Base-by-base conservation (phyloP, 148 eudicot species). In the Nepenthes gracilis region DNA sequence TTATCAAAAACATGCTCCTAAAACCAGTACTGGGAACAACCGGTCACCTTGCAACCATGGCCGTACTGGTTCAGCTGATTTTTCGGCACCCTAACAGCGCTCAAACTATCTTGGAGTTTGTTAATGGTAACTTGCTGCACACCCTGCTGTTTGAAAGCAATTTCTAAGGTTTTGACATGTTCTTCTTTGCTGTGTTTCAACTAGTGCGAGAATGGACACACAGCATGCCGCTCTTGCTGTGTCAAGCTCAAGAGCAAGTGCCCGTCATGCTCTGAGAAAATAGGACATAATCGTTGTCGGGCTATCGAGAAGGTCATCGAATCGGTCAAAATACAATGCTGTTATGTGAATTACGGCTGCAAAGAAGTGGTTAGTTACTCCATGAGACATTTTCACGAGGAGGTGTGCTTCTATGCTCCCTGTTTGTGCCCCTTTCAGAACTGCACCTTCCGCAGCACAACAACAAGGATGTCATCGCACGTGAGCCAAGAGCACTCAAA, bases 341-440 rank as follows among this genome's bases (percentile, higher is more conserved):
- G 57, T 51, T 72, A 73, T 58, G 52, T 36, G 5, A 62, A 57
- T 23, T 73, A 65, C 37, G 83, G 83, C 2, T 83, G 78, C 66
- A 36, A 47, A 13, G 76, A 65, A 57, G 65, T 58, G 6, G 43
- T 76, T 37, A 73, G 67, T 23, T 64, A 75, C 65, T 55, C 33
- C 6, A 64, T 59, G 14, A 69, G 65, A 53, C 64, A 57, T 60
- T 66, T 54, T 12, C 81, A 83, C 50, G 83, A 74, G 64, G 73
- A 71, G 5, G 34, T 65, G 55, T 83, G 77, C 63, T 34, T 33
- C 12, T 71, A 36, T 50, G 70, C 77, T 15, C 85, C 80, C 34
- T 73, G 80, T 68, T 35, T 67, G n/a, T 83, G 88, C 66, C 88
- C 88, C 59, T 57, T 80, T 35, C 64, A 14, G 9, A 61, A 65